Evolutionary conservation across 2,329 filamentous ascomycete genomes (phyloP), one percentile per base, ranked within the genome.

Genomic region (Alternaria sp.): DNA sequence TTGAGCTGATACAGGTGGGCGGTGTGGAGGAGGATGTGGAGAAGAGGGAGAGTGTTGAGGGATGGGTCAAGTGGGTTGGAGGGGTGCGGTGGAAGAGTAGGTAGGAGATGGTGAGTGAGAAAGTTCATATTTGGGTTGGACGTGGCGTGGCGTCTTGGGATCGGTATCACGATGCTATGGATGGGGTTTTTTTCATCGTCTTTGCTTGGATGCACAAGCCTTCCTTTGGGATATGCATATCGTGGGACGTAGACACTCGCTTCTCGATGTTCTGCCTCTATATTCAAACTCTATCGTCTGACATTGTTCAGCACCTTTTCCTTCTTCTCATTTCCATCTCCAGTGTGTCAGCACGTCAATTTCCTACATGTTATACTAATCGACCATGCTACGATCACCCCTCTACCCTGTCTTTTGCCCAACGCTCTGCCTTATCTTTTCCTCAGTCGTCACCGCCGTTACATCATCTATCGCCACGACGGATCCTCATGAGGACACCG

Each of bases 61-160:
- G 82, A 66, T 95, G 90, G 85, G 89, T 87, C 10, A 81, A 77
- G 51, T 96, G 92, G 92, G 90, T 92, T 57, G 85, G 87, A 7
- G 85, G 85, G 68, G 83, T 95, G 65, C 82, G 92, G 70, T 94
- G 92, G 92, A 93, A 92, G 82, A 82, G 82, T 63, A 79, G 78
- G 60, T 88, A 38, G 20, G 46, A 27, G 4, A n/a, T 32, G 28
- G 18, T 2, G 5, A 0, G 6, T 6, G 28, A 5, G 14, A 22
- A 18, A 9, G 36, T 8, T 18, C 2, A 11, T 18, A 20, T 0
- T 40, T 5, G 7, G 2, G 12, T 34, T 8, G 45, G 28, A 20
- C 18, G 3, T 6, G 30, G 18, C 10, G 18, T 41, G 18, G 1
- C 25, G 12, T 1, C 16, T 16, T 49, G 18, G 25, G 1, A 18